phyloP scores from a whole-genome alignment of 495 filamentous ascomycete species.

The Chaetomium fimeti region DNA sequence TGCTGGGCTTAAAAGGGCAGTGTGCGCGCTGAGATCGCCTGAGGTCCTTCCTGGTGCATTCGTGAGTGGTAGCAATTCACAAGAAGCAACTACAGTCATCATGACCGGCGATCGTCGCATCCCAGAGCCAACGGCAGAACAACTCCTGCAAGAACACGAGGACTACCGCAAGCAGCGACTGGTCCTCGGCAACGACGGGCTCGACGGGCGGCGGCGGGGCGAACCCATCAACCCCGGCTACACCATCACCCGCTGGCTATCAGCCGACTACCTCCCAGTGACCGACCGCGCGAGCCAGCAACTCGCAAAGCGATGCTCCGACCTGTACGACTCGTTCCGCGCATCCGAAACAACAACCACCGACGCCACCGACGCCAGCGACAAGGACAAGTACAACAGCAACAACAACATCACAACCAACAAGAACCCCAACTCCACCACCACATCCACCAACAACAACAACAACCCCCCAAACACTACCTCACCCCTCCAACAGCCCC shows the following conservation, averaged over 20 bases:
- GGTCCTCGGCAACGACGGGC: background rate
- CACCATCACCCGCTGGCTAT: background rate
- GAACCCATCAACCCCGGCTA: background rate
- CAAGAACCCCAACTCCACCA: background rate
- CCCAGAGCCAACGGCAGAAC: background rate
- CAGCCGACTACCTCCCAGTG: background rate
- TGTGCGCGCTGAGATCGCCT: too few species aligned
- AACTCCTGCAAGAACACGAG: background rate
- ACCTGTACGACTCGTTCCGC: slow-evolving; percentile 1
- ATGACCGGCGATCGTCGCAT: background rate
- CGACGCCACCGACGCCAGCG: too few species aligned
- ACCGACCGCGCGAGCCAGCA: background rate
- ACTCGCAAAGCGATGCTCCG: slow-evolving; percentile 2
- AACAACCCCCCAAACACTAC: too few species aligned
- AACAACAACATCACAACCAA: background rate
- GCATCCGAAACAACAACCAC: background rate
- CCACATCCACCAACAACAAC: too few species aligned
- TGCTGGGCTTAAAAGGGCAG: too few species aligned
- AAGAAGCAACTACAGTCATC: background rate
- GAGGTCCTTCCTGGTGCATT: too few species aligned
- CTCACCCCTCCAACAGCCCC: too few species aligned
- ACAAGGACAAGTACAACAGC: background rate
- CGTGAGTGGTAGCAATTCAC: too few species aligned
- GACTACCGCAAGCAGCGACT: background rate
- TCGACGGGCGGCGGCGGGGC: background rate